Conservation (phyloP, 1,284 basidiomycete genomes). For the Sanghuangporus weigelae region DNA sequence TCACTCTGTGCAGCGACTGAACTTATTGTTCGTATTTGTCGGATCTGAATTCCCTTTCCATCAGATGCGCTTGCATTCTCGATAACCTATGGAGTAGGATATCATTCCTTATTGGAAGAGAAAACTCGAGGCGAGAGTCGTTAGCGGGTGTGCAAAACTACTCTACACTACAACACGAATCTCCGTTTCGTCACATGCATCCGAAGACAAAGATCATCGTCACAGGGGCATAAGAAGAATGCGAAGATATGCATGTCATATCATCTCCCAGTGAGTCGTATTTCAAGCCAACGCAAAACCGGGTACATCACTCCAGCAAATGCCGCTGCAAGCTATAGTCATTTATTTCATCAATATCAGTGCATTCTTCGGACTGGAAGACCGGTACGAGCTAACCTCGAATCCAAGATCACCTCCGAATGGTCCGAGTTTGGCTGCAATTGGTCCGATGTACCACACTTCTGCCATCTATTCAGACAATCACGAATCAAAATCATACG, state of each 20-base stretch:
- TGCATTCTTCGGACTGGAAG: not conserved
- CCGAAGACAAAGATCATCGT: not conserved
- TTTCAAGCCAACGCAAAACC: slow-evolving; percentile 40
- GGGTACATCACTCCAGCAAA: slow-evolving; percentile 39
- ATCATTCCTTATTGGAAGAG: no score
- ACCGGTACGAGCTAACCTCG: slow-evolving; percentile 33
- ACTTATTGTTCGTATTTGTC: no score
- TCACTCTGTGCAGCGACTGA: no score
- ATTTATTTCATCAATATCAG: not conserved
- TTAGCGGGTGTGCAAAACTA: no score
- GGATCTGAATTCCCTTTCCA: no score
- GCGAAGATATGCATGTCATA: not conserved
- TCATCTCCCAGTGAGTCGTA: slow-evolving; percentile 35
- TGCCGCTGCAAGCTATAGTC: slow-evolving; percentile 35
- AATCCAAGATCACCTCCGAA: slow-evolving; percentile 55
- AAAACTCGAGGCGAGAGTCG: no score
- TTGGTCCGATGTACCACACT: slow-evolving; percentile 49
- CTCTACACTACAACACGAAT: no score
- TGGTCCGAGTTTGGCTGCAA: slow-evolving; percentile 38
- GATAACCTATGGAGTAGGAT: no score
- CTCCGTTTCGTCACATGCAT: not conserved
- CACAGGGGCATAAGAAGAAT: not conserved
- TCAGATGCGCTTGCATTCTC: no score
- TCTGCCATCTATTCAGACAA: slow-evolving; percentile 9
- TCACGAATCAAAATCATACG: not conserved